Evolutionary conservation across 1,284 basidiomycete genomes (phyloP).

Genomic region (Ganoderma meredithae): DNA sequence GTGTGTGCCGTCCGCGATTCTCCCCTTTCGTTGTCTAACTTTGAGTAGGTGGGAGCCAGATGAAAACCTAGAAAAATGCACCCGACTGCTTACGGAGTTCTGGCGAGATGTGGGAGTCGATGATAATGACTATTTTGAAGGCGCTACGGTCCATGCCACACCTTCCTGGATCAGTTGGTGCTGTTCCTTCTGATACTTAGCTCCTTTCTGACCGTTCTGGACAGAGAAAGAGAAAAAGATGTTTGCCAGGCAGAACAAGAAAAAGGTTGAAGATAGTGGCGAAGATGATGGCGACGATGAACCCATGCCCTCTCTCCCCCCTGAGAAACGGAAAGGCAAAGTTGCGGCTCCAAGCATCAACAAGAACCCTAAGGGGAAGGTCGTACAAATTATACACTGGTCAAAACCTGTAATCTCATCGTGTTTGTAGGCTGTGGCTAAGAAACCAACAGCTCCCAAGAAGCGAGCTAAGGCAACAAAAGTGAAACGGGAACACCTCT

Average conservation of each 20-base stretch:
- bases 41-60: constrained; percentile 69
- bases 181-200: not conserved
- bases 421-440: constrained; percentile 8
- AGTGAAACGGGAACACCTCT: constrained; percentile 1
- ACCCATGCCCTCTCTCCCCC: constrained; percentile 12
- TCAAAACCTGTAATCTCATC: not conserved
- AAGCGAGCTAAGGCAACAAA: constrained; percentile 18
- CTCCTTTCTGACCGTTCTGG: constrained; percentile 5
- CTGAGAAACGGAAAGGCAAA: not conserved
- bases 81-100: constrained; percentile 63
- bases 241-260: constrained; percentile 29
- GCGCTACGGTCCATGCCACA: constrained; percentile 49
- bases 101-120: constrained; percentile 70
- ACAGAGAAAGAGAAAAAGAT: constrained; percentile 46
- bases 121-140: constrained; percentile 56
- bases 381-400: not conserved
- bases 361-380: constrained; percentile 24
- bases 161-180: constrained; percentile 39
- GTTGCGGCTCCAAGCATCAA: constrained; percentile 2
- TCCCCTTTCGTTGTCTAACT: constrained; percentile 8
- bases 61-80: constrained; percentile 59
- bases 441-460: constrained; percentile 1
- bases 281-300: constrained; percentile 32
- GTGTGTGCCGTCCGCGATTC: constrained; percentile 39
- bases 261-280: constrained; percentile 32